phyloP scores from a whole-genome alignment of 208 protist genomes.

The Leishmania turanica region DNA sequence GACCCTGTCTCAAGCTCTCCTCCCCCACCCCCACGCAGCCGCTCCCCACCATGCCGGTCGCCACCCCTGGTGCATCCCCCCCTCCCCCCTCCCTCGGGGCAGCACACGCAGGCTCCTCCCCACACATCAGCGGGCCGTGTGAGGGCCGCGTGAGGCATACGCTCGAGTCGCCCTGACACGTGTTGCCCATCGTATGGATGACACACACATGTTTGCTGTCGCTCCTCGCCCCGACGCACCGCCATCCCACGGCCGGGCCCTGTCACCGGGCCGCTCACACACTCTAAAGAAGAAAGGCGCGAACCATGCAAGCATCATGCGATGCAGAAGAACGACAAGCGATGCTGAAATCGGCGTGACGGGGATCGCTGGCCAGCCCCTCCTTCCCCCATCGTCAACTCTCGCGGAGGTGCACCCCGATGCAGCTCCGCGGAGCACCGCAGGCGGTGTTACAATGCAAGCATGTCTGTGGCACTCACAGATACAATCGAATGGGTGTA shows the following conservation, averaged over 20 bases:
- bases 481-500: neutral
- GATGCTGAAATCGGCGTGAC: neutral
- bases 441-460: neutral
- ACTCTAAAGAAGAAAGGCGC: neutral
- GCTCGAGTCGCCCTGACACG: too few relatives aligned
- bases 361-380: neutral
- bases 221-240: neutral
- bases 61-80: too few relatives aligned
- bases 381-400: neutral
- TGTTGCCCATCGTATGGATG: too few relatives aligned
- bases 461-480: neutral
- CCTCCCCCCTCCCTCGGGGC: too few relatives aligned
- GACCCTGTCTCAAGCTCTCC: neutral
- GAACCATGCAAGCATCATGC: neutral
- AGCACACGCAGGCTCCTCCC: too few relatives aligned
- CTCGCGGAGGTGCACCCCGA: neutral
- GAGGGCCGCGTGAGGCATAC: too few relatives aligned
- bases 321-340: neutral
- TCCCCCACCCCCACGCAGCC: neutral
- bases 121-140: neutral
- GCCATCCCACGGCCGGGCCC: neutral
- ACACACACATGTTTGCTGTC: too few relatives aligned
- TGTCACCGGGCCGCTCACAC: neutral
- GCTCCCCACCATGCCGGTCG: neutral
- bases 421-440: neutral